Evolutionary conservation across 768 basidiomycete genomes (phyloP).

Genomic region (Tubosaeta sp.): DNA sequence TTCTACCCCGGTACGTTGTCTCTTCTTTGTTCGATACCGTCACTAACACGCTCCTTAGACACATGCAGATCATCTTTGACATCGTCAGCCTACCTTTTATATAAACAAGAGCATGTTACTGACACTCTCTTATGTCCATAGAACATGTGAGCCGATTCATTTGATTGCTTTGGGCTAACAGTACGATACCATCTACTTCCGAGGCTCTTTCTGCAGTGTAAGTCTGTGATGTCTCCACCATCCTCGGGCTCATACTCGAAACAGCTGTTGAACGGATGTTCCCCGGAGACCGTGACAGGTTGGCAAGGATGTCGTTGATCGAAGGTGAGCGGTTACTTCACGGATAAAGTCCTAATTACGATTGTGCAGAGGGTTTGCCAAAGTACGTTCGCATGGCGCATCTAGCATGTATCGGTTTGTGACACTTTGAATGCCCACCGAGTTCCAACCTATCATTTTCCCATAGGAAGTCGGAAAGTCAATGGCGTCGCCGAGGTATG

Average conservation of each 20-base stretch:
- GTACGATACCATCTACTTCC: background rate
- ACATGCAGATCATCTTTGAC: slow-evolving; percentile 91
- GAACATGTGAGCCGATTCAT: slow-evolving; percentile 29
- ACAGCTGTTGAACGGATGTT: slow-evolving; percentile 83
- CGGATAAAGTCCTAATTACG: background rate
- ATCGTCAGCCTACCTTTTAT: slow-evolving; percentile 50
- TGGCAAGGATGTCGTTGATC: slow-evolving; percentile 87
- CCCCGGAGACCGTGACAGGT: slow-evolving; percentile 79
- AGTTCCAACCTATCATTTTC: background rate
- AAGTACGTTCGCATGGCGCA: slow-evolving; percentile 89
- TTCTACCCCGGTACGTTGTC: slow-evolving; percentile 65
- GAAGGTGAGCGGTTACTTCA: slow-evolving; percentile 51
- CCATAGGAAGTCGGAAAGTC: slow-evolving; percentile 68
- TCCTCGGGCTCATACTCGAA: background rate
- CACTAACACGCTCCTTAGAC: slow-evolving; percentile 36
- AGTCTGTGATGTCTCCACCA: slow-evolving; percentile 7
- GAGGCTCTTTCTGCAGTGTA: slow-evolving; percentile 65
- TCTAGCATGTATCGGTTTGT: slow-evolving; percentile 76
- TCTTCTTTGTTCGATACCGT: background rate
- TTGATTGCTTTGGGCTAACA: background rate
- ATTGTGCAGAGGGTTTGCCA: slow-evolving; percentile 66
- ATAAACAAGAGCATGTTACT: background rate
- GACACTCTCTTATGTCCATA: slow-evolving; percentile 27
- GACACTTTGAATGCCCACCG: background rate
- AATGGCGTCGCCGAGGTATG: slow-evolving; percentile 92